A percentile compares a stretch with the other conserved stretches of the same genome.
Conservation (phyloP, 2,329 filamentous ascomycete genomes). For the Fusarium beomiforme region DNA sequence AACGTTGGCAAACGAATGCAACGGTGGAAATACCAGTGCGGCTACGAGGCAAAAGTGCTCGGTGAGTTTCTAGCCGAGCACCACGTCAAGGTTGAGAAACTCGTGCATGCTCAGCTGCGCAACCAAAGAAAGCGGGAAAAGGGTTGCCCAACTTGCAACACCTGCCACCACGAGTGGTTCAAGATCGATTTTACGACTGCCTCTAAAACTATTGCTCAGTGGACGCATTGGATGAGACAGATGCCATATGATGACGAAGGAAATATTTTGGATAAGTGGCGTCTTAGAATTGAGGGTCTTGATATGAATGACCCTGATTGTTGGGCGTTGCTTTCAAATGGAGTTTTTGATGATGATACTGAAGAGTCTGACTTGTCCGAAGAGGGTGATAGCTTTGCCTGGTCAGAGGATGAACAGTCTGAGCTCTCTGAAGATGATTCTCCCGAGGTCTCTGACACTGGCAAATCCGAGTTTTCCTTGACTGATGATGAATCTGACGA, state of each 20-base stretch:
- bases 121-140: conserved; percentile 41
- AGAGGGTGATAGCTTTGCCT: conserved; percentile 14
- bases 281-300: conserved; percentile 29
- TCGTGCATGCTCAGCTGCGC: conserved; percentile 44
- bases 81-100: conserved; percentile 42
- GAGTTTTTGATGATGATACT: conserved; percentile 24
- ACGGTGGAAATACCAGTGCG: conserved; percentile 36
- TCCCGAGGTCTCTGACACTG: background rate
- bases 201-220: conserved; percentile 32
- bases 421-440: background rate
- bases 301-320: conserved; percentile 40
- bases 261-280: conserved; percentile 37
- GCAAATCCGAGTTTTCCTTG: background rate
- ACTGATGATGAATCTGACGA: conserved; percentile 4
- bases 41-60: conserved; percentile 38
- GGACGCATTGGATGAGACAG: conserved; percentile 43
- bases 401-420: conserved; percentile 12
- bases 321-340: conserved; percentile 39
- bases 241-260: conserved; percentile 44
- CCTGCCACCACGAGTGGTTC: conserved; percentile 46
- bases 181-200: conserved; percentile 28
- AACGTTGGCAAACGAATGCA: conserved; percentile 39
- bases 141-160: conserved; percentile 37
- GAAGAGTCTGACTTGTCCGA: conserved; percentile 25
- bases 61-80: conserved; percentile 22